Base-by-base conservation (phyloP, 257 asterid species). In the Nicotiana tomentosiformis region DNA sequence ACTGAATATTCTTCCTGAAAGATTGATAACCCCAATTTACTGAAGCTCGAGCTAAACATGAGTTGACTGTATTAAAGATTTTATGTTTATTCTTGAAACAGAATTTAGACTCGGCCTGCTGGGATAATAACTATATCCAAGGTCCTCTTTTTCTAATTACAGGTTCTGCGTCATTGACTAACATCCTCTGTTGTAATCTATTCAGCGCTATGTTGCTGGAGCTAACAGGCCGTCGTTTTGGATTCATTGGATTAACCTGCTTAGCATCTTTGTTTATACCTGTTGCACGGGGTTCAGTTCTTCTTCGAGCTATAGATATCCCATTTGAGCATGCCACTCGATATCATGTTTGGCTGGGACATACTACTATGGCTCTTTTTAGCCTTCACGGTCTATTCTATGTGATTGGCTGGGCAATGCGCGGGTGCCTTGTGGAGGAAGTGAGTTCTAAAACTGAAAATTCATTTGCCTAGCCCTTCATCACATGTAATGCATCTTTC, bases 301-400 rank as follows among this genome's bases (percentile, higher is more conserved):
- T 95, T 84, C 93, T 93, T 55, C 92, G 93, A 29, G 92, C 89
- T 14, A 83, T 92, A 77, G 94, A 92, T 65, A 92, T 95, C 72
- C 98, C 98, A 4, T 95, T 93, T 77, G 98, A 95, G 85, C 98
- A 95, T 29, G 98, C 97, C n/a, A 90, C 97, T 6, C 85, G 93
- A 84, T 95, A 95, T 82, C 98, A 95, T 86, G 97, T 93, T 81
- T 95, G 98, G 98, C 82, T 95, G 69, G 98, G 98, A 78, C 98
- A 95, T 84, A 93, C 92, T 12, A 93, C 98, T 0, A 93, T 95
- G 98, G 10, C 84, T 26, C 85, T 93, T 57, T 93, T 95, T 83
- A 87, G 91, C 43, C 98, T 95, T 84, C 98, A 95, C 53, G 98
- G 98, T 72, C 88, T 93, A 26, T 89, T 89, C 82, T 91, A 83